Conservation (phyloP, 257 asterid species). For the Parsonsia alboflavescens region DNA sequence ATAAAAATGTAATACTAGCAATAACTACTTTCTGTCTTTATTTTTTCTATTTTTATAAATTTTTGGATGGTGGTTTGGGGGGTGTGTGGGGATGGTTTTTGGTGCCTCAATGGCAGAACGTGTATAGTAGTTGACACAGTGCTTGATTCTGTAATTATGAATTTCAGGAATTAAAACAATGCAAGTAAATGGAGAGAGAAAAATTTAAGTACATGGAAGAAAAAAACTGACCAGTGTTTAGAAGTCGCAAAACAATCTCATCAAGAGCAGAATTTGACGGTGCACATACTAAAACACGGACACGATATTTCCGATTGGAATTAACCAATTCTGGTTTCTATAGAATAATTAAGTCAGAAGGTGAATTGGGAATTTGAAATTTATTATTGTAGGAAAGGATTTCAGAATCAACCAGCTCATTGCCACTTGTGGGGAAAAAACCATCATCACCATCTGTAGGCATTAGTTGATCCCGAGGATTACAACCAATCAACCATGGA, state of each 20-base stretch:
- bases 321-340: conserved; percentile 93
- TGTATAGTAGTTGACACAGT: not conserved
- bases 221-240: conserved; percentile 58
- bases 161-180: not conserved
- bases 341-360: conserved; percentile 22
- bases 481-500: conserved; percentile 75
- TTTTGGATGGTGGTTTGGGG: not conserved
- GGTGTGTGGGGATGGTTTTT: not conserved
- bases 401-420: conserved; percentile 58
- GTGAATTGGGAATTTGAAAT: conserved; percentile 14
- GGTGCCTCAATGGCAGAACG: not conserved
- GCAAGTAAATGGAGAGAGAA: conserved; percentile 9
- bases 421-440: conserved; percentile 89
- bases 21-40: not conserved
- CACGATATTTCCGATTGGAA: conserved; percentile 87
- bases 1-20: not conserved
- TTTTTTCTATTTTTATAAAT: too few relatives aligned
- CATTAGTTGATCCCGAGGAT: conserved; percentile 84
- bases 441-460: conserved; percentile 97
- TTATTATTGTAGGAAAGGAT: conserved; percentile 3
- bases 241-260: conserved; percentile 82
- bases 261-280: conserved; percentile 98
- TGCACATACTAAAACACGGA: conserved; percentile 92
- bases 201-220: conserved; percentile 12
- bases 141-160: not conserved